Evolutionary conservation across 768 basidiomycete genomes (phyloP).

Genomic region (Termitomyces titanicus): DNA sequence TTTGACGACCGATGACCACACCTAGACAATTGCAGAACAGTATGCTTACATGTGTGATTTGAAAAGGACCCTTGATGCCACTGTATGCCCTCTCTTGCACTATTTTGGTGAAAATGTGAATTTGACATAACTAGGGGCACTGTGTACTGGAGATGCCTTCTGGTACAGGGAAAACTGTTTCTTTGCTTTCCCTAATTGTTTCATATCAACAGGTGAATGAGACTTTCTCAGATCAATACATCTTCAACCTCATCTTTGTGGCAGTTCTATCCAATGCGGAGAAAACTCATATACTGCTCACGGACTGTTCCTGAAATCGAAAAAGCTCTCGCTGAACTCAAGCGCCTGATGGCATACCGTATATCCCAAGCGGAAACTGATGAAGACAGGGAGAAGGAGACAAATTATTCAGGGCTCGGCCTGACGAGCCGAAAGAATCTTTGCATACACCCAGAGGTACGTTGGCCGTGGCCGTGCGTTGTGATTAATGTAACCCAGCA

Average conservation of each 20-base stretch:
- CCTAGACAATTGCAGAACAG: constrained; percentile 61
- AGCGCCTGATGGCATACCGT: constrained; percentile 90
- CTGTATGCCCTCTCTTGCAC: constrained; percentile 42
- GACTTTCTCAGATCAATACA: not conserved
- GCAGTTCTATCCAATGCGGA: constrained; percentile 84
- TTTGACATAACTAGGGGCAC: constrained; percentile 64
- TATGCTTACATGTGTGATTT: constrained; percentile 99
- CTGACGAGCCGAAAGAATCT: constrained; percentile 95
- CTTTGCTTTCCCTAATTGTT: constrained; percentile 90
- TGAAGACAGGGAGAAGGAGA: constrained; percentile 75
- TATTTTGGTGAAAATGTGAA: not conserved
- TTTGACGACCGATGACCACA: constrained; percentile 3
- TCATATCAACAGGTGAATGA: constrained; percentile 88
- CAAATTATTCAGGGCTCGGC: constrained; percentile 82
- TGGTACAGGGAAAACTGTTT: constrained; percentile 98
- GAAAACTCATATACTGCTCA: constrained; percentile 98
- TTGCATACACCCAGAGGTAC: constrained; percentile 91
- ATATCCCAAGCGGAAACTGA: constrained; percentile 66
- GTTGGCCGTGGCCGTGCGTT: constrained; percentile 13
- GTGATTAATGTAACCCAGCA: not conserved
- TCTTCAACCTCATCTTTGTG: constrained; percentile 4
- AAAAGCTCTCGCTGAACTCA: constrained; percentile 93
- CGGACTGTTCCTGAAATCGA: constrained; percentile 99
- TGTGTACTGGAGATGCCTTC: constrained; percentile 99
- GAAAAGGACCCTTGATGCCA: constrained; percentile 93